A percentile compares a stretch with the other conserved stretches of the same genome.
Evolutionary conservation across 2,329 filamentous ascomycete genomes (phyloP).

Genomic region (Fusarium subtropicale): DNA sequence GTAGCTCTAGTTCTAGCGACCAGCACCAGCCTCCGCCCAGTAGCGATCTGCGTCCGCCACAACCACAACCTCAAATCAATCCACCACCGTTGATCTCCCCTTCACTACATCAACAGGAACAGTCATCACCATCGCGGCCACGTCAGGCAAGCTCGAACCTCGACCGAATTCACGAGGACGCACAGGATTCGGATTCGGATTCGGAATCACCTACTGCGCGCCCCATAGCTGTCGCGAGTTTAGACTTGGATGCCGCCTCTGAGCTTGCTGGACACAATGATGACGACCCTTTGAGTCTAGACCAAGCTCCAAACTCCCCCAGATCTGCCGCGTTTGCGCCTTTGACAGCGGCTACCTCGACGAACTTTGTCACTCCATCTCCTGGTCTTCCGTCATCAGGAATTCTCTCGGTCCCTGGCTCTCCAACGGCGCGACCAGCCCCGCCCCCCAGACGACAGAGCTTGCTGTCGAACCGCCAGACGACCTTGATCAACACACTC

Average conservation of each 20-base stretch:
- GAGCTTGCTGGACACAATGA: constrained; percentile 43
- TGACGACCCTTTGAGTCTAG: constrained; percentile 45
- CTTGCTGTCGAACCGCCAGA: constrained; percentile 55
- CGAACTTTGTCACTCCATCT: constrained; percentile 55
- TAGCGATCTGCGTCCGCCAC: constrained; percentile 43
- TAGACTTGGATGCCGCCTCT: constrained; percentile 36
- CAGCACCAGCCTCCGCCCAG: constrained; percentile 35
- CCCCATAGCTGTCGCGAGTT: constrained; percentile 35
- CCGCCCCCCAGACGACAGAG: constrained; percentile 49
- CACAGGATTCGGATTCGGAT: constrained; percentile 15
- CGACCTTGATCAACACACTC: constrained; percentile 50
- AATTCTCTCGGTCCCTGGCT: constrained; percentile 26
- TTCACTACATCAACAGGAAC: constrained; percentile 33
- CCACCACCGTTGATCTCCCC: constrained; percentile 39
- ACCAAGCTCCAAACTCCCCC: constrained; percentile 43
- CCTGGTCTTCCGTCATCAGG: constrained; percentile 38
- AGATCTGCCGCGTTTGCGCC: constrained; percentile 29
- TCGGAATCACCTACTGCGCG: constrained; percentile 29
- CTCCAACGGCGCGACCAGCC: constrained; percentile 35
- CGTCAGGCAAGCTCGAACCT: constrained; percentile 44
- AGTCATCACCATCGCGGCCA: constrained; percentile 37
- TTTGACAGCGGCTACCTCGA: constrained; percentile 47
- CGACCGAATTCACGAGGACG: constrained; percentile 45
- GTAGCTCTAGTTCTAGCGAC: constrained; percentile 4
- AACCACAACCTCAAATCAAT: constrained; percentile 35